phyloP scores from a whole-genome alignment of 2,329 filamentous ascomycete genomes.

The Sclerotinia glacialis region DNA sequence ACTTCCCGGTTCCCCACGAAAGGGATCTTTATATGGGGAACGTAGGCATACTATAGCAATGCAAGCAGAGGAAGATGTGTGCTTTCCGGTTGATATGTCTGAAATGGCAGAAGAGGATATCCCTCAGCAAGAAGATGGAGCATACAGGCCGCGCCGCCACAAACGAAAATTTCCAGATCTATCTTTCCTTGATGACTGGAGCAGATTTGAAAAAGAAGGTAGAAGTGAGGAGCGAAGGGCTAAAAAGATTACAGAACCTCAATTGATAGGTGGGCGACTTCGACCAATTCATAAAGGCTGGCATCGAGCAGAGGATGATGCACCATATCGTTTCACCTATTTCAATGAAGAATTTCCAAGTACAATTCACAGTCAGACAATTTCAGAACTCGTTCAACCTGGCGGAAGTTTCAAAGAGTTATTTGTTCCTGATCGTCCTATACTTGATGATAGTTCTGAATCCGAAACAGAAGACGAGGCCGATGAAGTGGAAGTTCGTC shows the following conservation, averaged over 20 bases:
- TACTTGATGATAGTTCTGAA: constrained; percentile 68
- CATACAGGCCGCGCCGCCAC: constrained; percentile 48
- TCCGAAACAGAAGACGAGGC: constrained; percentile 54
- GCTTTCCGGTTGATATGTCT: constrained; percentile 81
- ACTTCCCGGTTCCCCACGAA: constrained; percentile 28
- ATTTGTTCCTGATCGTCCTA: constrained; percentile 81
- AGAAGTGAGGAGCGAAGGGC: constrained; percentile 77
- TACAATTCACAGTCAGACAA: constrained; percentile 93
- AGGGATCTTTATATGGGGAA: constrained; percentile 36
- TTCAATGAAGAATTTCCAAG: constrained; percentile 97
- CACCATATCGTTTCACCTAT: constrained; percentile 93
- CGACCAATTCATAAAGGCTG: constrained; percentile 76
- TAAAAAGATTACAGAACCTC: constrained; percentile 90
- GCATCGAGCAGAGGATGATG: constrained; percentile 85
- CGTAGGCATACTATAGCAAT: constrained; percentile 58
- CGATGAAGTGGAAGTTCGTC: constrained; percentile 30
- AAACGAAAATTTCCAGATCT: constrained; percentile 83
- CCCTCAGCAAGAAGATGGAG: constrained; percentile 48
- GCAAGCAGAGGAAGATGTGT: constrained; percentile 81
- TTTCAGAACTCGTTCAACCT: constrained; percentile 86
- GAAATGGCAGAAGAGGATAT: constrained; percentile 78
- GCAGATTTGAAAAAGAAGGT: constrained; percentile 82
- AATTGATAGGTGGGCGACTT: constrained; percentile 85
- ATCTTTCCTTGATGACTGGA: constrained; percentile 82
- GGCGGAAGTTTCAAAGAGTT: constrained; percentile 82